These are phyloP conservation scores for Mercurialis annua DNA, from an alignment of 345 rosid species.

Conservation along the genomic window DNA sequence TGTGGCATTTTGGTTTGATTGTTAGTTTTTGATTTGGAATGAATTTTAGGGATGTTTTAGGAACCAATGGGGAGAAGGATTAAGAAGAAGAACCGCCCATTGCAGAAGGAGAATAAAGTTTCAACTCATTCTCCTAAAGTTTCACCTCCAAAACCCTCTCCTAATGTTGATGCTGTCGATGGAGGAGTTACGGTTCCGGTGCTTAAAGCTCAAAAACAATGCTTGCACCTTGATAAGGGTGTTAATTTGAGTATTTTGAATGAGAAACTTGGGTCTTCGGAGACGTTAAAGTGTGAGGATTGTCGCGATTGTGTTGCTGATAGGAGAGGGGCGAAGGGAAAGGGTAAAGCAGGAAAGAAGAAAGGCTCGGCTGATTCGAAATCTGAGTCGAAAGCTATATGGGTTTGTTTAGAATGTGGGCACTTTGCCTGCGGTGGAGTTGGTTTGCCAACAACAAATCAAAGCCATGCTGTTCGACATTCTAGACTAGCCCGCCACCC, in stretches of 20 bases:
- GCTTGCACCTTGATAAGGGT: conserved; percentile 65
- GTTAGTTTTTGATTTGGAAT: not conserved
- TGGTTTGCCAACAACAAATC: conserved; percentile 76
- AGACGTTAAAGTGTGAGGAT: conserved; percentile 60
- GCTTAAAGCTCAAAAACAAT: conserved; percentile 45
- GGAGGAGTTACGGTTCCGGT: conserved; percentile 26
- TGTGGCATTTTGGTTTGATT: not conserved
- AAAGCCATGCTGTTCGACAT: conserved; percentile 74
- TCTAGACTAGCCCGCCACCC: conserved; percentile 60
- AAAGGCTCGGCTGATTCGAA: conserved; percentile 41
- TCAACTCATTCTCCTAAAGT: conserved; percentile 31
- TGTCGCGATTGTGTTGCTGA: conserved; percentile 60
- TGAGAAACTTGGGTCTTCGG: conserved; percentile 52
- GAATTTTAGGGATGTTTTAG: conserved; percentile 28
- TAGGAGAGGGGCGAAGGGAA: conserved; percentile 62
- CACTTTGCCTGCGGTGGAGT: conserved; percentile 83
- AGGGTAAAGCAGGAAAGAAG: conserved; percentile 67
- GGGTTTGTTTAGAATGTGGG: conserved; percentile 96
- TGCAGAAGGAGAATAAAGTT: conserved; percentile 50
- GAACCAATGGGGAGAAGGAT: conserved; percentile 81
- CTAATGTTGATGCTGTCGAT: conserved; percentile 28
- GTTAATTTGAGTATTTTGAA: conserved; percentile 52
- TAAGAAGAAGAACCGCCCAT: conserved; percentile 64
- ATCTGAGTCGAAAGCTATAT: conserved; percentile 57
- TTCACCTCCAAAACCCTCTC: conserved; percentile 35